A percentile compares a stretch with the other conserved stretches of the same genome.
Conservation (phyloP, 225 moss, liverwort and hornwort species). For the Rhytidiadelphus loreus region DNA sequence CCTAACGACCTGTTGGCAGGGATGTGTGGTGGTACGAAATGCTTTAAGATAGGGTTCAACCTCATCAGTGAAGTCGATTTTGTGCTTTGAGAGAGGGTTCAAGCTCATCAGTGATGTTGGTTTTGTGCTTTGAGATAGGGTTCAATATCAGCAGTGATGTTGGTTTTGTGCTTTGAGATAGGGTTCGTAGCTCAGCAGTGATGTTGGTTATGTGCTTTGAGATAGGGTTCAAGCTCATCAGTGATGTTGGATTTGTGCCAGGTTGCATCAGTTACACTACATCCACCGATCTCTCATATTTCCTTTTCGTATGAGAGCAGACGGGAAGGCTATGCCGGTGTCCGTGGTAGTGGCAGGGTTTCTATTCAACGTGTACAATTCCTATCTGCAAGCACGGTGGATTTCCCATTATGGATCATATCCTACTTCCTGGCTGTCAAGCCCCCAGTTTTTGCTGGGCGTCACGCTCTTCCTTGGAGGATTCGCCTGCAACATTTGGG, state of each 20-base stretch:
- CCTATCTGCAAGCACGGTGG: slow-evolving; percentile 76
- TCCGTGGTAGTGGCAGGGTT: slow-evolving; percentile 28
- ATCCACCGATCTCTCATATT: slow-evolving; percentile 73
- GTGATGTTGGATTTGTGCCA: not conserved
- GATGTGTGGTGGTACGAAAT: not conserved
- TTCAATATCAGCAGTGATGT: not conserved
- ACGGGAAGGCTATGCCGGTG: slow-evolving; percentile 75
- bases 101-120: not conserved
- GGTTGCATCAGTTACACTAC: slow-evolving; percentile 74
- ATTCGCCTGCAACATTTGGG: slow-evolving; percentile 70
- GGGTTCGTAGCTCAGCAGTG: not conserved
- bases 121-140: not conserved
- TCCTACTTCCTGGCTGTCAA: slow-evolving; percentile 50
- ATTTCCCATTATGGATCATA: slow-evolving; percentile 69
- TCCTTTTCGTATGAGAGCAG: slow-evolving; percentile 68
- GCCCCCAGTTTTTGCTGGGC: slow-evolving; percentile 66
- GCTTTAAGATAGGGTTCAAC: not conserved
- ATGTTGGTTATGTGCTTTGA: not conserved
- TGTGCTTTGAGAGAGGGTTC: not conserved
- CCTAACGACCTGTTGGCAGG: not conserved
- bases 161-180: not conserved
- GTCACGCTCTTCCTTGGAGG: slow-evolving; percentile 39
- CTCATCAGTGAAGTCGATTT: not conserved
- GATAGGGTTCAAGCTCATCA: not conserved
- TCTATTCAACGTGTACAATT: slow-evolving; percentile 55